phyloP scores from a whole-genome alignment of 1,284 basidiomycete genomes.

The Boletus semigastroideus region DNA sequence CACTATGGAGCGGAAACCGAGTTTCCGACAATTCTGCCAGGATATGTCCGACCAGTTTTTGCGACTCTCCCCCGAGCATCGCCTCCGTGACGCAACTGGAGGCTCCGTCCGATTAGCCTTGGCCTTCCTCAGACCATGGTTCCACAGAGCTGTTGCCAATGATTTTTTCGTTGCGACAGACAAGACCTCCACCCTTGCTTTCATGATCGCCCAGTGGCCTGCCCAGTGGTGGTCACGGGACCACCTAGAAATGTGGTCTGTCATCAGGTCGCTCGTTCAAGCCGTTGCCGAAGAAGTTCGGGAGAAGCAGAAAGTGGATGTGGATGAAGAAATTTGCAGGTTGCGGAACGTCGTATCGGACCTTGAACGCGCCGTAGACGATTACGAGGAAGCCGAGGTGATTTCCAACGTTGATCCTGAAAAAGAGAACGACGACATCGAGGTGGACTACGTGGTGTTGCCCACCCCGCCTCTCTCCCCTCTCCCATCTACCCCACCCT shows the following conservation, averaged over 20 bases:
- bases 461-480: conserved; percentile 29
- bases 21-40: conserved; percentile 68
- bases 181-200: conserved; percentile 52
- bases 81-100: conserved; percentile 61
- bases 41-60: conserved; percentile 64
- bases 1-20: conserved; percentile 54
- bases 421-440: conserved; percentile 18
- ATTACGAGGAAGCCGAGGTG: conserved; percentile 32
- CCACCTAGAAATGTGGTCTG: conserved; percentile 55
- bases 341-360: conserved; percentile 51
- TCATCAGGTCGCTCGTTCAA: conserved; percentile 55
- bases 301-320: conserved; percentile 45
- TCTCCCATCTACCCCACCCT: conserved; percentile 15
- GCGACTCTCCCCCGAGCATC: conserved; percentile 49
- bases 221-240: conserved; percentile 62
- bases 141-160: conserved; percentile 49
- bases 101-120: conserved; percentile 66
- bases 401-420: conserved; percentile 24
- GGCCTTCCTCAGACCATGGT: conserved; percentile 65
- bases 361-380: conserved; percentile 44
- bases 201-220: conserved; percentile 66
- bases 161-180: conserved; percentile 50
- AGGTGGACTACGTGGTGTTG: conserved; percentile 13
- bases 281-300: conserved; percentile 64
- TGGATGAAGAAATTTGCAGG: conserved; percentile 41